Base-by-base conservation (phyloP, 1,284 basidiomycete species). In the Salmacisia buchloeana region DNA sequence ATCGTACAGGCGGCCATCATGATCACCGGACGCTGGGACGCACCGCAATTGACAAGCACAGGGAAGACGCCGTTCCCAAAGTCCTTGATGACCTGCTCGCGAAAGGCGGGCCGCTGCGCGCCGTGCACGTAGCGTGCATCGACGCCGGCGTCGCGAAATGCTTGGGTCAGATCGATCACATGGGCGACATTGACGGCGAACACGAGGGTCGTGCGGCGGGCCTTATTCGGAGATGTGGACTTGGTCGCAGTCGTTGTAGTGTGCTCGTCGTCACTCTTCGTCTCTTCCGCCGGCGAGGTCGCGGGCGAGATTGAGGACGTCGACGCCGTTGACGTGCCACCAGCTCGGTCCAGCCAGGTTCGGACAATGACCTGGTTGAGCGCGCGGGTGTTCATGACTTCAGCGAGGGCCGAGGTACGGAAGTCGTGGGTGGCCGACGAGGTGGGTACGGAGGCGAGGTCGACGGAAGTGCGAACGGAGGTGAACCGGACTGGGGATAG, bases 161-260 rank as follows among this genome's bases (percentile, higher is more conserved):
- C 81, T 18, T 84, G 82, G 0, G 92, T 91, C 43, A 97, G 82
- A 3, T 85, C 85, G 56, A 85, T 82, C n/a, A 96, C 88, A 78
- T 98, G 94, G 0, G 85, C 84, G 9, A 96, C 81, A 73, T 92
- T 89, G 60, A 94, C 89, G 63, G 91, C 93, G 75, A 98, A 97
- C 13, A 96, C 85, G 1, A 97, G 83, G 0, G 92, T 97, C 1
- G 92, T 94, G 72, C 87, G 87, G 36, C 94, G 86, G 29, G 18
- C n/a, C 21, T 18, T 31, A 2, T 39, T 58, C 6, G 23, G 41
- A 6, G 49, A 54, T 25, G 25, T 54, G 27, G 49, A 54, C 29
- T 61, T 62, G 61, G 29, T 29, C 7, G 13, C 18, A 29, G 49
- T 38, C 33, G 15, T n/a, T n/a, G n/a, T n/a, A n/a, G n/a, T n/a